phyloP scores from a whole-genome alignment of 2,329 filamentous ascomycete species.

The Aspergillus luchuensis region DNA sequence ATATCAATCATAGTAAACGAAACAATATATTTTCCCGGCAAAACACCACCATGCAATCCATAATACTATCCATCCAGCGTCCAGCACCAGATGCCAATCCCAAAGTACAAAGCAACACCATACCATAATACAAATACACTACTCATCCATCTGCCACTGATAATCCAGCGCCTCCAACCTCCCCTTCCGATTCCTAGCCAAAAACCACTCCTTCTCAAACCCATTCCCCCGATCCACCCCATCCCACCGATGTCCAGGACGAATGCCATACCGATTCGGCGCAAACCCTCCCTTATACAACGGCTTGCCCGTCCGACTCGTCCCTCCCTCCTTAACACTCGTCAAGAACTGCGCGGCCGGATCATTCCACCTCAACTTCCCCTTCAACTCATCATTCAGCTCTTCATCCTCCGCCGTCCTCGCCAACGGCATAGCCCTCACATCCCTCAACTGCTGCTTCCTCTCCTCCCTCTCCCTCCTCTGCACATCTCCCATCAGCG shows the following conservation, averaged over 20 bases:
- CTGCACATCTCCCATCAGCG: conserved; percentile 84
- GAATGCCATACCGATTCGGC: conserved; percentile 92
- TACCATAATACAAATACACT: not conserved
- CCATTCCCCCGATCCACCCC: conserved; percentile 92
- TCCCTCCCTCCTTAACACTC: conserved; percentile 49
- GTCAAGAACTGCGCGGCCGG: conserved; percentile 80
- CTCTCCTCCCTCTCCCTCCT: conserved; percentile 65
- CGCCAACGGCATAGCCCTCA: conserved; percentile 78
- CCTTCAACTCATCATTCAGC: conserved; percentile 81
- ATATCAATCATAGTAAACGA: too few species aligned
- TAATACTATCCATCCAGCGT: not conserved
- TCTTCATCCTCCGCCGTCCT: conserved; percentile 80
- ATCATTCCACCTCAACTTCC: conserved; percentile 84
- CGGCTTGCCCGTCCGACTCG: conserved; percentile 59
- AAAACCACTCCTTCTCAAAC: conserved; percentile 92
- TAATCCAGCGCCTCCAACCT: conserved; percentile 82
- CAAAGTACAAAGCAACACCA: not conserved
- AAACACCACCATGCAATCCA: too few species aligned
- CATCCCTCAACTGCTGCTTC: conserved; percentile 72
- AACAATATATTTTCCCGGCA: too few species aligned
- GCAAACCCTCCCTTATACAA: conserved; percentile 77
- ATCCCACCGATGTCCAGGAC: conserved; percentile 93
- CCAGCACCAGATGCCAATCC: not conserved
- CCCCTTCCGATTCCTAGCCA: conserved; percentile 75
- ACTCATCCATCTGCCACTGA: conserved; percentile 96